Conservation (phyloP, 345 rosid genomes). For the Lepidium sativum region DNA sequence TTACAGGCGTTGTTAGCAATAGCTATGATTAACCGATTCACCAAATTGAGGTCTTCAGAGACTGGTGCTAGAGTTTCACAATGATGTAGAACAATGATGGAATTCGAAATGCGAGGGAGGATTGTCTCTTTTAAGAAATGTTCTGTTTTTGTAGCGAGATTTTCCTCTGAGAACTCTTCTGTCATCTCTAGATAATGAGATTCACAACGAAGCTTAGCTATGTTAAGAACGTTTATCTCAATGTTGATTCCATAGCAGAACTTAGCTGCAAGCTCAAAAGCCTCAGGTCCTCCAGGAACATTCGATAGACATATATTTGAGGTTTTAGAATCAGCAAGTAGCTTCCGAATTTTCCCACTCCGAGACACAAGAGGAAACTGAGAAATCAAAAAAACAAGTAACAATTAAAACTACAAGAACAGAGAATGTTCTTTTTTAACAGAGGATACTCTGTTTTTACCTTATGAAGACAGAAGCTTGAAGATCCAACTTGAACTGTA, state of each 20-base stretch:
- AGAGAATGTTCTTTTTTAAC: neutral
- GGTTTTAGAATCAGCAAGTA: constrained; percentile 52
- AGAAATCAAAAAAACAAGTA: constrained; percentile 6
- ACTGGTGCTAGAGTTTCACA: constrained; percentile 71
- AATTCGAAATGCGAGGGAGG: constrained; percentile 57
- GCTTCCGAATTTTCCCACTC: constrained; percentile 77
- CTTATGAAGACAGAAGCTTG: constrained; percentile 89
- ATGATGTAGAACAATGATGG: constrained; percentile 60
- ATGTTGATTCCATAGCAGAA: constrained; percentile 80
- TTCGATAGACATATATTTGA: constrained; percentile 48
- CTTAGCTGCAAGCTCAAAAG: constrained; percentile 94
- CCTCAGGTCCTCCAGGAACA: constrained; percentile 83
- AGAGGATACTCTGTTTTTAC: constrained; percentile 24
- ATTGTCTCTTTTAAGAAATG: constrained; percentile 53
- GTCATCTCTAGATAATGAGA: constrained; percentile 91
- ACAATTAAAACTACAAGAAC: neutral
- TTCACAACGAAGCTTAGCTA: constrained; percentile 61
- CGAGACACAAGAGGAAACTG: constrained; percentile 94
- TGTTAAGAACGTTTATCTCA: constrained; percentile 57
- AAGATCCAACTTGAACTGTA: constrained; percentile 69
- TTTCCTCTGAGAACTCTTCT: constrained; percentile 75
- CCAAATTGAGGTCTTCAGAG: constrained; percentile 72
- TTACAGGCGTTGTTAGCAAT: constrained; percentile 87
- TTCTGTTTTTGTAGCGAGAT: constrained; percentile 60
- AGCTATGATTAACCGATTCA: constrained; percentile 53